phyloP scores from a whole-genome alignment of 1,284 basidiomycete species.

The Trametes versicolor region DNA sequence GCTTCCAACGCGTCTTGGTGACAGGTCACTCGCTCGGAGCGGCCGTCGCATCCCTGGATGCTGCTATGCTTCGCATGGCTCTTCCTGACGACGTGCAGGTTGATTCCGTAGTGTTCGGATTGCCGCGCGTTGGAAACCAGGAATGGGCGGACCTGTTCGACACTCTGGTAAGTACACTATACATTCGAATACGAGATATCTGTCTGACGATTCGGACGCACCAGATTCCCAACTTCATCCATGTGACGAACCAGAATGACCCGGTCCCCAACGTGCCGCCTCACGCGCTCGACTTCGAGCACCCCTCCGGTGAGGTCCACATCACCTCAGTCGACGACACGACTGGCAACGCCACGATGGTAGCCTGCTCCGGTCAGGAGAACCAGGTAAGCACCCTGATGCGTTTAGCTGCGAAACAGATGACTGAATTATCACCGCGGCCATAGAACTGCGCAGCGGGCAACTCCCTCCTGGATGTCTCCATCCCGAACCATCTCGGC shows the following conservation, averaged over 20 bases:
- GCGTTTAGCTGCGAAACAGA: not conserved
- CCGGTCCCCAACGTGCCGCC: conserved; percentile 49
- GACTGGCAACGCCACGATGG: conserved; percentile 36
- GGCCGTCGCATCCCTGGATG: conserved; percentile 56
- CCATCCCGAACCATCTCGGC: conserved; percentile 42
- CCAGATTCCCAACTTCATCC: conserved; percentile 41
- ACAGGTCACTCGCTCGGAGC: conserved; percentile 52
- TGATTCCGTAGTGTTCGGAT: conserved; percentile 52
- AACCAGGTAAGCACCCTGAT: conserved; percentile 33
- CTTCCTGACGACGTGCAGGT: conserved; percentile 49
- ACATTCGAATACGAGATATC: not conserved
- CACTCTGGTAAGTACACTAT: conserved; percentile 21
- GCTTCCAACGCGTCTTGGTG: conserved; percentile 50
- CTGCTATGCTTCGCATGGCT: conserved; percentile 51
- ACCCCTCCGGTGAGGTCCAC: conserved; percentile 48
- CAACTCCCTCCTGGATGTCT: conserved; percentile 35
- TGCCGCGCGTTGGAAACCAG: conserved; percentile 53
- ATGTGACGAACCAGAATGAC: conserved; percentile 50
- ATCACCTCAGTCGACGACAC: conserved; percentile 39
- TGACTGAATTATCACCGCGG: not conserved
- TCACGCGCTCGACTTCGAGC: conserved; percentile 45
- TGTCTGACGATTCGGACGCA: not conserved
- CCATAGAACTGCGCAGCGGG: conserved; percentile 41
- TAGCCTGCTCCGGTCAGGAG: conserved; percentile 45
- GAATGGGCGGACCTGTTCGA: conserved; percentile 32